Percentiles rank a stretch among this genome's conserved stretches.
phyloP scores from a whole-genome alignment of 768 basidiomycete genomes.

The Nidularia sp. region DNA sequence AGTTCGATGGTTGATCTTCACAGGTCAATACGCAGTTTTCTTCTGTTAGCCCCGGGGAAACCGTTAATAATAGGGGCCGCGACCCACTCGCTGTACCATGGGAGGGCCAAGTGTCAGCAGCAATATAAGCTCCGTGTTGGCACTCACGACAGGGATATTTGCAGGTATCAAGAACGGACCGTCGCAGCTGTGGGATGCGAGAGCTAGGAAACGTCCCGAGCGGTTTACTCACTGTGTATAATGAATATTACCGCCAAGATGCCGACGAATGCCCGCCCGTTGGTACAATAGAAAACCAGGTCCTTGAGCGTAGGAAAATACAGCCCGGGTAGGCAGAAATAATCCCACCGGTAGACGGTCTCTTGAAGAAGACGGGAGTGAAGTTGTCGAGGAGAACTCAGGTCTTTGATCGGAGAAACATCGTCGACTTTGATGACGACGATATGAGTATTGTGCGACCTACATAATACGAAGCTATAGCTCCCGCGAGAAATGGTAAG shows the following conservation, averaged over 20 bases:
- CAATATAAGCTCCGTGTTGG: neutral
- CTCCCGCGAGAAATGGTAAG: neutral
- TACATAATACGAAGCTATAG: neutral
- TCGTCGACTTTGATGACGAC: neutral
- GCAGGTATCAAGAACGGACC: neutral
- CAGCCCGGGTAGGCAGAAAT: constrained; percentile 3
- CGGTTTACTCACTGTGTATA: neutral
- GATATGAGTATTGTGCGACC: neutral
- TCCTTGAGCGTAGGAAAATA: constrained; percentile 11
- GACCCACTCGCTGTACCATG: neutral
- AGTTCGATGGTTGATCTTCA: neutral
- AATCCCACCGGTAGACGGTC: constrained; percentile 1
- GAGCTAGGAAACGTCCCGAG: neutral
- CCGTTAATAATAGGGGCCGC: neutral
- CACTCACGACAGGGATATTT: neutral
- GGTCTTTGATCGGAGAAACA: neutral
- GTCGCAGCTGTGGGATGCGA: neutral
- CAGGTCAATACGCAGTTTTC: neutral
- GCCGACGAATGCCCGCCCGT: constrained; percentile 3
- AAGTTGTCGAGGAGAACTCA: neutral
- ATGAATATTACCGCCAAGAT: constrained; percentile 2
- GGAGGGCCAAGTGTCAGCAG: neutral
- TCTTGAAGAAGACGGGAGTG: neutral
- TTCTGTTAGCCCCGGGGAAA: neutral
- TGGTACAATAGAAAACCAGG: neutral